These are phyloP conservation scores for Apiosordaria backusii DNA, from an alignment of 495 filamentous ascomycete species.

Conservation along the genomic window DNA sequence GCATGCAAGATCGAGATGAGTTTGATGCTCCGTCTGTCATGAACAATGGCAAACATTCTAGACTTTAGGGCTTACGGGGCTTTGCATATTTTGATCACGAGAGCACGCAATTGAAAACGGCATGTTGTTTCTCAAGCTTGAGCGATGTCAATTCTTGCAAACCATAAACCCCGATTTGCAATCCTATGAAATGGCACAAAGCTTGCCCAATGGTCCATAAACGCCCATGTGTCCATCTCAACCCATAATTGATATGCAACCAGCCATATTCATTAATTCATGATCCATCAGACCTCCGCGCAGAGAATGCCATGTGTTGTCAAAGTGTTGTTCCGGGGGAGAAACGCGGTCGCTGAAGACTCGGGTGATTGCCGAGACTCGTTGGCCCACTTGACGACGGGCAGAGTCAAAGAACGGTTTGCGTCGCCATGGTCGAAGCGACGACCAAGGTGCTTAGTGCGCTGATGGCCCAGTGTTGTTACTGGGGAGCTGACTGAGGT, in stretches of 20 bases:
- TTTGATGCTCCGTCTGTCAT: too few relatives aligned
- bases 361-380: slow-evolving; percentile 18
- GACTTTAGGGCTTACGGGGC: too few relatives aligned
- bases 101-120: neutral
- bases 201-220: slow-evolving; percentile 25
- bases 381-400: slow-evolving; percentile 17
- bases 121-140: slow-evolving; percentile 11
- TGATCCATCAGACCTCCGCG: slow-evolving; percentile 23
- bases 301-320: slow-evolving; percentile 16
- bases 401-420: slow-evolving; percentile 22
- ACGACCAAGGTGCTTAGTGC: slow-evolving; percentile 19
- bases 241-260: slow-evolving; percentile 30
- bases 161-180: slow-evolving; percentile 24
- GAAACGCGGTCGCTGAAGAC: slow-evolving; percentile 12
- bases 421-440: slow-evolving; percentile 14
- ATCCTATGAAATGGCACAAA: slow-evolving; percentile 19
- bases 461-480: slow-evolving; percentile 18
- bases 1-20: too few relatives aligned
- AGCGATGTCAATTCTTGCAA: slow-evolving; percentile 23
- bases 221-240: slow-evolving; percentile 25
- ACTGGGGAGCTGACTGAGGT: slow-evolving; percentile 33
- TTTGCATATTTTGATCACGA: neutral
- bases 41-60: neutral
- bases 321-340: slow-evolving; percentile 13
- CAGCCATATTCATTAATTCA: slow-evolving; percentile 26